Conservation (phyloP, 345 rosid species). For the Eucalyptus dawsonii region DNA sequence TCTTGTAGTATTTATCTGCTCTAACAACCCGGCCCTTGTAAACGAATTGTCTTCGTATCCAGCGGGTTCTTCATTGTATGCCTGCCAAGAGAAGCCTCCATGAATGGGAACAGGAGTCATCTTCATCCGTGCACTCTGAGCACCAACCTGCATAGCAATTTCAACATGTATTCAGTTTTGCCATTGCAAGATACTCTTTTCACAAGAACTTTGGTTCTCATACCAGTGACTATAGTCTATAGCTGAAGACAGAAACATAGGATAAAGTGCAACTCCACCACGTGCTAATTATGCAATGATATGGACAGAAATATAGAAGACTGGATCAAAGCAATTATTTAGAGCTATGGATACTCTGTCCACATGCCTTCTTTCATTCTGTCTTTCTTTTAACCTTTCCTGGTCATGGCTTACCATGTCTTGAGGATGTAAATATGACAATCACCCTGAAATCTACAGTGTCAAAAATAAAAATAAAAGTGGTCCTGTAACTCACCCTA, state of each 20-base stretch:
- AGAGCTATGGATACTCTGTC: background rate
- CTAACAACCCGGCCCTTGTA: slow-evolving; percentile 78
- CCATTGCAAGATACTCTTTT: background rate
- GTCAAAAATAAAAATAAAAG: background rate
- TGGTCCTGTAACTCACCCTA: slow-evolving; percentile 36
- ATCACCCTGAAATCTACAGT: background rate
- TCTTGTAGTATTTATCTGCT: slow-evolving; percentile 91
- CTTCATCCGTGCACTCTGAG: slow-evolving; percentile 80
- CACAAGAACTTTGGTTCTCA: background rate
- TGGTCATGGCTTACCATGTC: background rate
- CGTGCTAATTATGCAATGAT: background rate
- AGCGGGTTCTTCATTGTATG: slow-evolving; percentile 67
- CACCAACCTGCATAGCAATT: slow-evolving; percentile 50
- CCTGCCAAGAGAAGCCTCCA: slow-evolving; percentile 93
- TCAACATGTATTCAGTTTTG: background rate
- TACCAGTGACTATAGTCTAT: background rate
- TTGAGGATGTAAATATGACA: background rate
- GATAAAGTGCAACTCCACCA: background rate
- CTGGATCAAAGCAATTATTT: background rate
- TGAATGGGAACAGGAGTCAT: slow-evolving; percentile 72
- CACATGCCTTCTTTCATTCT: background rate
- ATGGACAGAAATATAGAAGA: background rate
- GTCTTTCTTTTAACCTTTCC: background rate
- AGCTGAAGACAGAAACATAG: background rate
- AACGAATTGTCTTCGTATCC: slow-evolving; percentile 57